Evolutionary conservation across 2,329 filamentous ascomycete genomes (phyloP), one percentile per base, ranked within the genome.

Genomic region (Epichloe hybrida): DNA sequence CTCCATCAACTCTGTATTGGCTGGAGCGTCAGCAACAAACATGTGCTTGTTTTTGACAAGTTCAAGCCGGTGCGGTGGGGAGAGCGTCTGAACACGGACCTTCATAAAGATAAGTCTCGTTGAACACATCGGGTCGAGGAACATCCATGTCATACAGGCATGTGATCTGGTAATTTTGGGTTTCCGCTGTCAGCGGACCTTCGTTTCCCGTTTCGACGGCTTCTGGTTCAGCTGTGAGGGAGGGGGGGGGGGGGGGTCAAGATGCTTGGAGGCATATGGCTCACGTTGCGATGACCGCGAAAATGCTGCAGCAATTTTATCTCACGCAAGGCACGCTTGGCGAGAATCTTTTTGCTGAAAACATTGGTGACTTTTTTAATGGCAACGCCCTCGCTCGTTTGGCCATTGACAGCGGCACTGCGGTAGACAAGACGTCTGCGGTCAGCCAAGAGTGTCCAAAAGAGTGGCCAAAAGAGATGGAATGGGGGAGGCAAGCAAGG

Each of bases 361-460:
- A 98, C 91, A 86, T 98, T 98, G 74, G 93, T 98, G 67, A 98
- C 88, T 73, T 98, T 98, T 73, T 98, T 98, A 76, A 98, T 93
- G 62, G 93, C 93, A 56, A 98, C 90, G 40, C 91, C 90, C 67
- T 98, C 93, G 63, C 82, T 84, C 35, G 86, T 94, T 68, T 89
- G 82, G 66, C 82, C 84, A 76, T 97, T 96, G 58, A 88, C 87
- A 51, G 93, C 93, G 54, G 93, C 91, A 70, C 90, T 95, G 66
- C 37, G 50, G 46, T 37, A 47, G n/a, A 43, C 17, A 46, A 53
- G 51, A 48, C 15, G 9, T 13, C 20, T 12, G 20, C 44, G 12
- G 23, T 46, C 23, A 46, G 44, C 17, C 11, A 37, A 20, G 44
- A 4, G 9, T 45, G 7, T 11, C 17, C 11, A 37, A 17, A 34